Base-by-base conservation (phyloP, 140 eudicot genomes). In the Bidens hawaiensis region DNA sequence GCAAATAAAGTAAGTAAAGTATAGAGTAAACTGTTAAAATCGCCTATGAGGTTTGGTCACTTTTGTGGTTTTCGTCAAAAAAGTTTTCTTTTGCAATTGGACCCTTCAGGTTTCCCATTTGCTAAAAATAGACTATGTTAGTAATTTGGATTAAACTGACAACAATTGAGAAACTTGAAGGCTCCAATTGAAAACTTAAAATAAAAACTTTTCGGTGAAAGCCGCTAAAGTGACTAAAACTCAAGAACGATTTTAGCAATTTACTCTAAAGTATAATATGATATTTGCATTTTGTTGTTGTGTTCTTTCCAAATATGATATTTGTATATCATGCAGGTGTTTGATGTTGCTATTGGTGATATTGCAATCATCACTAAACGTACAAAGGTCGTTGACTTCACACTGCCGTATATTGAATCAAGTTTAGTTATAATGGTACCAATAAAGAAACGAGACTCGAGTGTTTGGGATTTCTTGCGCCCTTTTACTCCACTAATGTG, bases 261-360 rank as follows among this genome's bases (percentile, higher is more conserved):
- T n/a, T n/a, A n/a, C n/a, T n/a, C n/a, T n/a, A n/a, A n/a, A n/a
- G n/a, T n/a, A n/a, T n/a, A n/a, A n/a, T n/a, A n/a, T n/a, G n/a
- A n/a, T n/a, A n/a, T n/a, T n/a, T n/a, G n/a, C n/a, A 2, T 30
- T 0, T 30, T 30, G 34, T n/a, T n/a, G n/a, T 30, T n/a, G n/a
- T 11, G 5, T 4, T 30, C 4, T 17, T 27, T 11, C 46, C 18
- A 24, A 27, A 12, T 52, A 45, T 21, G 22, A 15, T 47, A 16
- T 71, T 17, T 55, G 22, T n/a, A 21, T 16, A 38, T 26, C 21
- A 2, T 64, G 31, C 51, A 86, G 95, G 85, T 41, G n/a, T 86
- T 70, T 66, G 95, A 86, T 79, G 95, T 83, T 41, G 90, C 47
- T 27, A 81, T 86, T 34, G 95, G 95, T 43, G 95, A 86, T 71